These are phyloP conservation scores for Penicillium sp. DNA, from an alignment of 2,329 filamentous ascomycete species.

Conservation along the genomic window DNA sequence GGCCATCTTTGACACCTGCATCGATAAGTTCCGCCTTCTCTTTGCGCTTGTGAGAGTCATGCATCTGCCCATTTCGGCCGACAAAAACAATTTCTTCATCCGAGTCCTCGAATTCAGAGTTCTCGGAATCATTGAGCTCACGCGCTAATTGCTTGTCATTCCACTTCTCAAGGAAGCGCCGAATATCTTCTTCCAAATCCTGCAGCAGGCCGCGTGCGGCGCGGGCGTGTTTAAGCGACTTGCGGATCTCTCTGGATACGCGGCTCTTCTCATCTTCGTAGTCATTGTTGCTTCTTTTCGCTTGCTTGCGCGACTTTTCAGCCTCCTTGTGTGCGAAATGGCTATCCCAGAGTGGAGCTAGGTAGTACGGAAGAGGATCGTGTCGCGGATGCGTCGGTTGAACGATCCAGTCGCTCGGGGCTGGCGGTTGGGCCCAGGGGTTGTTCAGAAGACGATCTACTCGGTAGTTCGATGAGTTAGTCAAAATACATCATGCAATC, in stretches of 20 bases:
- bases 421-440: slow-evolving; percentile 78
- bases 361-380: slow-evolving; percentile 74
- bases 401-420: slow-evolving; percentile 77
- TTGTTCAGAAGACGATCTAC: slow-evolving; percentile 81
- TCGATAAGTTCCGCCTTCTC: slow-evolving; percentile 48
- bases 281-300: slow-evolving; percentile 37
- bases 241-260: slow-evolving; percentile 75
- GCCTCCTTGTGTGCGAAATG: slow-evolving; percentile 43
- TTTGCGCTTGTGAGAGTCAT: slow-evolving; percentile 54
- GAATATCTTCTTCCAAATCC: slow-evolving; percentile 78
- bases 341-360: slow-evolving; percentile 80
- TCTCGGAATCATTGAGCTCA: slow-evolving; percentile 42
- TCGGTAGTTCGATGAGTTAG: slow-evolving; percentile 14
- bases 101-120: slow-evolving; percentile 39
- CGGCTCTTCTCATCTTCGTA: slow-evolving; percentile 33
- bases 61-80: slow-evolving; percentile 63
- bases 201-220: slow-evolving; percentile 77
- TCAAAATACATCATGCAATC: neutral
- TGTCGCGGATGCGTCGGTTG: slow-evolving; percentile 75
- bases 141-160: slow-evolving; percentile 50
- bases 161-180: slow-evolving; percentile 66
- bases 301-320: slow-evolving; percentile 29
- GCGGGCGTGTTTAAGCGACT: slow-evolving; percentile 73
- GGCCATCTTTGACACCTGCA: slow-evolving; percentile 47
- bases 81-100: slow-evolving; percentile 94